Evolutionary conservation across 1,284 basidiomycete genomes (phyloP).

Genomic region (Pyrrhoderma lamaoense): DNA sequence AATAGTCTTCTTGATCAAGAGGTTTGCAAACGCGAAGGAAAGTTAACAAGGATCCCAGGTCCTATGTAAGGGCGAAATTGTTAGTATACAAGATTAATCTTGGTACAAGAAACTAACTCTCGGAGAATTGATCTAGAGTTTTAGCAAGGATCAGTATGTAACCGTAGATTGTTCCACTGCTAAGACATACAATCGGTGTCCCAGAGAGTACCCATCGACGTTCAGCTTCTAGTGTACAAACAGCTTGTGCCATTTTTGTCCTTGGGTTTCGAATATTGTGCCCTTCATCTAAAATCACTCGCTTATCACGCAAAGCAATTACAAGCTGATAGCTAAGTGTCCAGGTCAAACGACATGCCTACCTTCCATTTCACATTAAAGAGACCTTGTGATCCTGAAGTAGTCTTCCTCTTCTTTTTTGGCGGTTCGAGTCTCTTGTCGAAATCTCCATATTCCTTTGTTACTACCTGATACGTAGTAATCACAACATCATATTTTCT

Average conservation of each 20-base stretch:
- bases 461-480: slow-evolving; percentile 77
- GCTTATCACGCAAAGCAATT: slow-evolving; percentile 31
- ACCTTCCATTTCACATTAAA: slow-evolving; percentile 77
- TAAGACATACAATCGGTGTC: slow-evolving; percentile 65
- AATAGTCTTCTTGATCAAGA: slow-evolving; percentile 73
- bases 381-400: slow-evolving; percentile 34
- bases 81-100: background rate
- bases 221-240: slow-evolving; percentile 61
- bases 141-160: slow-evolving; percentile 7
- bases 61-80: slow-evolving; percentile 35
- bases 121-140: slow-evolving; percentile 73
- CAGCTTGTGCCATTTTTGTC: slow-evolving; percentile 76
- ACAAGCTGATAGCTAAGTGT: slow-evolving; percentile 6
- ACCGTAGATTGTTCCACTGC: background rate
- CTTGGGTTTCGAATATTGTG: slow-evolving; percentile 80
- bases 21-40: slow-evolving; percentile 80
- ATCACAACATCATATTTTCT: slow-evolving; percentile 75
- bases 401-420: slow-evolving; percentile 45
- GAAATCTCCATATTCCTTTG: slow-evolving; percentile 36
- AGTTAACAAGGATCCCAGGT: slow-evolving; percentile 76
- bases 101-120: slow-evolving; percentile 41
- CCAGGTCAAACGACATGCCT: slow-evolving; percentile 22
- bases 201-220: slow-evolving; percentile 78
- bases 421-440: background rate
- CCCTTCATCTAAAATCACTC: slow-evolving; percentile 83